Evolutionary conservation across 2,329 filamentous ascomycete species (phyloP).

Genomic region (Monosporascus sp.): DNA sequence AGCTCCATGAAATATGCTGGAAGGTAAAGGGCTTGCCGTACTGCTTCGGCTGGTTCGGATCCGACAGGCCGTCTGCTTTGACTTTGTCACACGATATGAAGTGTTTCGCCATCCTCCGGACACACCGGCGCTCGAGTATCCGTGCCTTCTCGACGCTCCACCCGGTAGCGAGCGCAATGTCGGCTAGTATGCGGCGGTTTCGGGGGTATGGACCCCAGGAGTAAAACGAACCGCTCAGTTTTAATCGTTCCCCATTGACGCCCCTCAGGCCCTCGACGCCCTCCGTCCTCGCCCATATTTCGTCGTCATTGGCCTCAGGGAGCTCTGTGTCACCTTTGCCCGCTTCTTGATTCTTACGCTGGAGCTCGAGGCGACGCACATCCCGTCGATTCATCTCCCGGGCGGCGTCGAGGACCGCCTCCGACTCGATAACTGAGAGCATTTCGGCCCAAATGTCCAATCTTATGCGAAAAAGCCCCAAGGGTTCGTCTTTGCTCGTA

Average conservation of each 20-base stretch:
- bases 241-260: conserved; percentile 2
- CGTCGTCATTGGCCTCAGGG: conserved; percentile 3
- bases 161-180: conserved; percentile 8
- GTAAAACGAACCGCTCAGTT: conserved; percentile 4
- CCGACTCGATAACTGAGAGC: conserved; percentile 5
- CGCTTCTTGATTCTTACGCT: background rate
- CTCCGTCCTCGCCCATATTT: conserved; percentile 7
- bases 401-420: conserved; percentile 8
- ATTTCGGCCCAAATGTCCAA: background rate
- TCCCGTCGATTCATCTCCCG: conserved; percentile 10
- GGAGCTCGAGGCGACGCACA: conserved; percentile 1
- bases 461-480: no score
- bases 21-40: conserved; percentile 7
- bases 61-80: background rate
- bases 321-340: background rate
- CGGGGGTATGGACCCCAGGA: conserved; percentile 8
- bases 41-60: conserved; percentile 5
- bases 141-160: conserved; percentile 8
- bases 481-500: no score
- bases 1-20: conserved; percentile 6
- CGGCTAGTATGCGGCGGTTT: conserved; percentile 9
- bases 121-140: conserved; percentile 3
- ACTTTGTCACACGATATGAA: background rate
- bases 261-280: conserved; percentile 5
- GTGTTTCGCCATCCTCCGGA: background rate